Conservation (phyloP, 345 rosid genomes). For the Linum trigynum region DNA sequence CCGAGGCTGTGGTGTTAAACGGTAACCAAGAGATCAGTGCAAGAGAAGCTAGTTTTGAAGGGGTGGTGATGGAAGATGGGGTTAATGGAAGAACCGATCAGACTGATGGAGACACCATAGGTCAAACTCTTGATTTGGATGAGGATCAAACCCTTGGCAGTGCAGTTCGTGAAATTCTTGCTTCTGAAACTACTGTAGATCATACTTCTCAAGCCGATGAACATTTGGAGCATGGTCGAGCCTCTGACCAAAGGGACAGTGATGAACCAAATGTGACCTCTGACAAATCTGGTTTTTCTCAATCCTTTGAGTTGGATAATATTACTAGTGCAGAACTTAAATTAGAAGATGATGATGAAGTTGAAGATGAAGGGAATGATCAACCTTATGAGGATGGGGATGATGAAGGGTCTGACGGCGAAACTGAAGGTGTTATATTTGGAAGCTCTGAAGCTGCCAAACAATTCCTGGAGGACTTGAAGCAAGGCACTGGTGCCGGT, state of each 20-base stretch:
- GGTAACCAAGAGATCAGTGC: slow-evolving; percentile 7
- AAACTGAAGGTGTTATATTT: slow-evolving; percentile 54
- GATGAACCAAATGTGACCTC: slow-evolving; percentile 7
- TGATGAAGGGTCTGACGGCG: slow-evolving; percentile 36
- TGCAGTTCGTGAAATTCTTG: not conserved
- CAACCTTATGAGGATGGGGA: slow-evolving; percentile 15
- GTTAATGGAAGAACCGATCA: slow-evolving; percentile 22
- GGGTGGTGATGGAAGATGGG: slow-evolving; percentile 12
- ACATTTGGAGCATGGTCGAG: slow-evolving; percentile 14
- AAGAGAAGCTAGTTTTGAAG: slow-evolving; percentile 14
- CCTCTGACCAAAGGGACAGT: not conserved
- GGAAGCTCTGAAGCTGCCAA: slow-evolving; percentile 75
- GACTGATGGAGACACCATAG: slow-evolving; percentile 17
- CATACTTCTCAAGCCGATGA: slow-evolving; percentile 15
- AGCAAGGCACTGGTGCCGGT: slow-evolving; percentile 44
- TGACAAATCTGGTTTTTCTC: slow-evolving; percentile 8
- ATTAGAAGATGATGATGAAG: slow-evolving; percentile 16
- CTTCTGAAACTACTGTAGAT: slow-evolving; percentile 8
- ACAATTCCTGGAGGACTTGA: slow-evolving; percentile 73
- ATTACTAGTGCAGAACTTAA: slow-evolving; percentile 20
- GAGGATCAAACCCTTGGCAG: slow-evolving; percentile 18
- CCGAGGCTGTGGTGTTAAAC: slow-evolving; percentile 5
- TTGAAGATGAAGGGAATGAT: not conserved
- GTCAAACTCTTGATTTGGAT: slow-evolving; percentile 24
- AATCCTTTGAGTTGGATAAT: slow-evolving; percentile 10